A percentile compares a stretch with the other conserved stretches of the same genome.
Evolutionary conservation across 495 filamentous ascomycete genomes (phyloP).

Genomic region (Choiromyces venosus): DNA sequence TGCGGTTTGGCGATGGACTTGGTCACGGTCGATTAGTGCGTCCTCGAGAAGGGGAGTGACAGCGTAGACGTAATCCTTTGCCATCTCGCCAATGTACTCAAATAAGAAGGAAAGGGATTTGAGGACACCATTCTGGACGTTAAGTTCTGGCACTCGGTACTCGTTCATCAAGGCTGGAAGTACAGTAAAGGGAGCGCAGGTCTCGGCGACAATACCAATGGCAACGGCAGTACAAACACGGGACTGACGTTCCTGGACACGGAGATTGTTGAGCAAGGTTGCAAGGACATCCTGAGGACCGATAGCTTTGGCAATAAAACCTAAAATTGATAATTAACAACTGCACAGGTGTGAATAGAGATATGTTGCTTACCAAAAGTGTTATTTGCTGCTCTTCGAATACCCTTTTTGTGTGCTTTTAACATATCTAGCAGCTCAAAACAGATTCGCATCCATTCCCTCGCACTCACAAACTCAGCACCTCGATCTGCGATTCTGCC

Average conservation of each 20-base stretch:
- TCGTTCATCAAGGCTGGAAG: conserved; percentile 99
- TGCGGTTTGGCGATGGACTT: conserved; percentile 96
- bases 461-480: conserved; percentile 88
- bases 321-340: conserved; percentile 18
- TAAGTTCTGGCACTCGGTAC: conserved; percentile 95
- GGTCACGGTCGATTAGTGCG: conserved; percentile 94
- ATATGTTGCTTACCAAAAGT: conserved; percentile 60
- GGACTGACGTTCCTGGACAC: conserved; percentile 95
- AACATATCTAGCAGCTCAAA: conserved; percentile 99
- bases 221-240: conserved; percentile 98
- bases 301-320: conserved; percentile 99
- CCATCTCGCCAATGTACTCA: conserved; percentile 99
- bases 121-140: conserved; percentile 97
- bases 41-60: conserved; percentile 96
- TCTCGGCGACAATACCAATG: conserved; percentile 99
- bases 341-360: background rate
- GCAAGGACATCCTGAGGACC: conserved; percentile 96
- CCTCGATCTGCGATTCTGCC: conserved; percentile 97
- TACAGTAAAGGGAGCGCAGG: conserved; percentile 97
- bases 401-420: conserved; percentile 99
- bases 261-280: conserved; percentile 90
- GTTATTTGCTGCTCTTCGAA: conserved; percentile 97
- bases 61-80: conserved; percentile 98
- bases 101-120: conserved; percentile 97
- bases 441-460: conserved; percentile 99